A percentile compares a stretch with the other conserved stretches of the same genome.
Conservation (phyloP, 768 basidiomycete genomes). For the Baorangia bicolor region DNA sequence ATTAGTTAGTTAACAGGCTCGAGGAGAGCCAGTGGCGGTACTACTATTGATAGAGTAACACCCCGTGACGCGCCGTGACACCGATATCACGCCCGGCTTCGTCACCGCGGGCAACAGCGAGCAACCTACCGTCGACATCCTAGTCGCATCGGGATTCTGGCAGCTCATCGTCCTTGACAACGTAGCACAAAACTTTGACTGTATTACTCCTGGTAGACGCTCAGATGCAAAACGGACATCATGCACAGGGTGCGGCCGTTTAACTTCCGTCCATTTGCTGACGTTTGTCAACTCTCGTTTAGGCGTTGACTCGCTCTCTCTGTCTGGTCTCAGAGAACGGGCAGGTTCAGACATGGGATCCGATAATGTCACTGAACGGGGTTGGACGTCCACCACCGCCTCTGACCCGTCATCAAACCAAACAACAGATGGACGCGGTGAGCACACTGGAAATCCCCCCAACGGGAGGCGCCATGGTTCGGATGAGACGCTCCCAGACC, state of each 20-base stretch:
- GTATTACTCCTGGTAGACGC: neutral
- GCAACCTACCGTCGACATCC: neutral
- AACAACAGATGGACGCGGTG: constrained; percentile 31
- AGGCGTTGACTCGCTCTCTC: constrained; percentile 20
- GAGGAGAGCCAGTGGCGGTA: constrained; percentile 16
- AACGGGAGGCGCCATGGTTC: constrained; percentile 43
- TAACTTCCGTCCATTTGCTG: neutral
- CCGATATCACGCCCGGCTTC: constrained; percentile 6
- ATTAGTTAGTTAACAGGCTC: neutral
- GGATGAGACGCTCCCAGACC: constrained; percentile 45
- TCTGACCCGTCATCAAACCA: constrained; percentile 49
- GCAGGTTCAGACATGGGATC: constrained; percentile 38
- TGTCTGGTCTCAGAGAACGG: constrained; percentile 17
- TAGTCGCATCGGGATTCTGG: neutral
- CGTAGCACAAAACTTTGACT: neutral
- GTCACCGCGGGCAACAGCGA: constrained; percentile 11
- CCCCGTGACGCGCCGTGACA: constrained; percentile 9
- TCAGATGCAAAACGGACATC: constrained; percentile 34
- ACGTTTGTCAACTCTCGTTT: constrained; percentile 3
- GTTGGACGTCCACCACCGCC: constrained; percentile 46
- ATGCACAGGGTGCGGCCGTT: constrained; percentile 21
- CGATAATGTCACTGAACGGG: constrained; percentile 57
- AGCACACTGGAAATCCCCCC: constrained; percentile 31
- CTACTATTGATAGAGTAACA: constrained; percentile 2
- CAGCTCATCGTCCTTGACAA: constrained; percentile 1